These are phyloP conservation scores for Samsoniella hepiali DNA, from an alignment of 2,329 filamentous ascomycete species.

Conservation along the genomic window DNA sequence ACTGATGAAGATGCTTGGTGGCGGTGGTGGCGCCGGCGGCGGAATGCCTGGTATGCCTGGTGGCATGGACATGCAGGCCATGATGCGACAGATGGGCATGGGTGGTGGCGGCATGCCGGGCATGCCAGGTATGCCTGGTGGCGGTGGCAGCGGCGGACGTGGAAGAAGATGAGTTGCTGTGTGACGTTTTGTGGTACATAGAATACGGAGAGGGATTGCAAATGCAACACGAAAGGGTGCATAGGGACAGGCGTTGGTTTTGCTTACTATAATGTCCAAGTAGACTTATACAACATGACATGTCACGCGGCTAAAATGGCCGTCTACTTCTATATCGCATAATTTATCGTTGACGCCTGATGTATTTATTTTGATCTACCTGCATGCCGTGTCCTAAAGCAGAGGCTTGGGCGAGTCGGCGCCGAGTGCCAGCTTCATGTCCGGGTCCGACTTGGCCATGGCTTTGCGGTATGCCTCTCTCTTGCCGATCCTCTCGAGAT, in stretches of 20 bases:
- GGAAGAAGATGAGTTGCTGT: conserved; percentile 14
- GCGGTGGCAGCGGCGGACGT: conserved; percentile 11
- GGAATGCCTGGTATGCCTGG: conserved; percentile 70
- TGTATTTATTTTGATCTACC: too few relatives aligned
- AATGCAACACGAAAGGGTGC: conserved; percentile 13
- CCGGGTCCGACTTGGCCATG: conserved; percentile 48
- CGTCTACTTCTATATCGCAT: not conserved
- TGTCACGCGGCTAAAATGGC: conserved; percentile 1
- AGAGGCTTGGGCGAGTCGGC: conserved; percentile 22
- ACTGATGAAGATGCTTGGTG: conserved; percentile 89
- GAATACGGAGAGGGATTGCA: not conserved
- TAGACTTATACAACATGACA: conserved; percentile 12
- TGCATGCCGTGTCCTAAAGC: not conserved
- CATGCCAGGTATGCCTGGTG: conserved; percentile 18
- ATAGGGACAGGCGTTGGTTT: conserved; percentile 18
- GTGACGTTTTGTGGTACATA: conserved; percentile 7
- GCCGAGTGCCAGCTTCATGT: conserved; percentile 34
- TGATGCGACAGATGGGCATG: conserved; percentile 72
- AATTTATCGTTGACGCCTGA: not conserved
- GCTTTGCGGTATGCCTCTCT: conserved; percentile 47
- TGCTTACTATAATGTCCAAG: conserved; percentile 8
- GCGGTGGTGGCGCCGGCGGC: conserved; percentile 53
- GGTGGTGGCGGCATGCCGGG: conserved; percentile 41
- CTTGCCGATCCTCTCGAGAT: conserved; percentile 41
- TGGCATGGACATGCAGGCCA: conserved; percentile 73